These are phyloP conservation scores for Leishmania amazonensis DNA, from an alignment of 208 protist species.

Conservation along the genomic window DNA sequence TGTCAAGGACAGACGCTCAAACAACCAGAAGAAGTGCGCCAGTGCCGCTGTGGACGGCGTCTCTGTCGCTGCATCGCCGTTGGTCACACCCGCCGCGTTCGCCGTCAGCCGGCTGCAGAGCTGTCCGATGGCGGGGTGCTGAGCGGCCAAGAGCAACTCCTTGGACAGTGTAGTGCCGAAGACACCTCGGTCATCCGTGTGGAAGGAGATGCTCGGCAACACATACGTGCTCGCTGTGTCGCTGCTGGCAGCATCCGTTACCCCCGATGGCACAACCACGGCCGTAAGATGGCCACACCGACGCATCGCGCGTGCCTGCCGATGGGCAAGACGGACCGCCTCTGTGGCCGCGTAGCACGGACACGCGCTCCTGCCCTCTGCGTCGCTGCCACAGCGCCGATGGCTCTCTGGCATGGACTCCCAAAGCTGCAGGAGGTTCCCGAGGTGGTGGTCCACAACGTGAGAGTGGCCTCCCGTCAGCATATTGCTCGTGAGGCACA, in stretches of 20 bases:
- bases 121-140: conserved; percentile 37
- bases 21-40: conserved; percentile 36
- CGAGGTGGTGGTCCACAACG: conserved; percentile 67
- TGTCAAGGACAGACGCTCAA: conserved; percentile 54
- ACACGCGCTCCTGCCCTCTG: neutral
- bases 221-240: neutral
- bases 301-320: conserved; percentile 1
- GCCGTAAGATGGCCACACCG: neutral
- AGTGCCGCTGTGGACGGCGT: conserved; percentile 3
- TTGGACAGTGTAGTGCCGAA: conserved; percentile 69
- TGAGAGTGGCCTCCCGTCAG: conserved; percentile 59
- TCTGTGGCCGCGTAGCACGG: conserved; percentile 12
- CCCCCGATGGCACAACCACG: neutral
- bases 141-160: conserved; percentile 54
- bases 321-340: neutral
- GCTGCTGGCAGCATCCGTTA: neutral
- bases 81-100: neutral
- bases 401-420: conserved; percentile 15
- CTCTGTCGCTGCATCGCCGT: neutral
- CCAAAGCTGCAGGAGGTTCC: conserved; percentile 37
- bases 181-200: conserved; percentile 89
- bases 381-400: neutral
- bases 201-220: conserved; percentile 66
- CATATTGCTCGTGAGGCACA: conserved; percentile 88
- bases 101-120: conserved; percentile 5